Evolutionary conservation across 208 protist genomes (phyloP).

Genomic region (Acanthamoeba lenticulata): DNA sequence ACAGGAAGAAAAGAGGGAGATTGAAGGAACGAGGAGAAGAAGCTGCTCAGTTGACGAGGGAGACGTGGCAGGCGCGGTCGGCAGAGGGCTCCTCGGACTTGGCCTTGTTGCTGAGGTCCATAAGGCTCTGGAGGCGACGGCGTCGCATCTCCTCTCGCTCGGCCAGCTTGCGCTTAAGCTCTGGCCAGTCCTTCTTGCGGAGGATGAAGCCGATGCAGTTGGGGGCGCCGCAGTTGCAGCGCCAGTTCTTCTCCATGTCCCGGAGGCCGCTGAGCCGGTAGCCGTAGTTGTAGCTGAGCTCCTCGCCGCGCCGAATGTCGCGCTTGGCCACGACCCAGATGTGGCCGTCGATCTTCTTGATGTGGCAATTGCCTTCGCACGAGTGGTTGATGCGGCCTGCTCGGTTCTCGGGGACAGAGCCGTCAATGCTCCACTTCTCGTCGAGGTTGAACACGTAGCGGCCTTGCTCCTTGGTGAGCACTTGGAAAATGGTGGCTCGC

Average conservation of each 20-base stretch:
- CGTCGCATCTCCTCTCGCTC: slow-evolving; percentile 25
- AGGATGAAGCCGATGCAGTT: slow-evolving; percentile 58
- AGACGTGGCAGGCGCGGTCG: background rate
- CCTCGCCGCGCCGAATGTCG: background rate
- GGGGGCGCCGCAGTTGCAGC: slow-evolving; percentile 29
- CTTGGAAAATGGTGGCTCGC: slow-evolving; percentile 29
- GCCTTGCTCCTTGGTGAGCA: slow-evolving; percentile 21
- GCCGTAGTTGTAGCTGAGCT: slow-evolving; percentile 68
- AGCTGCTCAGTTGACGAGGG: background rate
- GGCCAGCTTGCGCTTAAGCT: slow-evolving; percentile 32
- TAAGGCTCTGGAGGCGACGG: slow-evolving; percentile 1
- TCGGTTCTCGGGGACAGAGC: background rate
- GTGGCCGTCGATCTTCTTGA: slow-evolving; percentile 7
- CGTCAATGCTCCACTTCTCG: slow-evolving; percentile 56
- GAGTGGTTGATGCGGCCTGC: slow-evolving; percentile 54
- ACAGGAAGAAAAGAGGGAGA: background rate
- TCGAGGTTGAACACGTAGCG: slow-evolving; percentile 44
- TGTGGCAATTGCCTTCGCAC: slow-evolving; percentile 55
- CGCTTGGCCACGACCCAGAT: slow-evolving; percentile 59
- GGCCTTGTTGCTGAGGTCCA: slow-evolving; percentile 58
- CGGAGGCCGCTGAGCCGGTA: slow-evolving; percentile 49
- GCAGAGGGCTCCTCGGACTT: background rate
- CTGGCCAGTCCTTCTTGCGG: slow-evolving; percentile 41
- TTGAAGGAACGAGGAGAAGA: background rate
- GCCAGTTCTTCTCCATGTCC: slow-evolving; percentile 58